Conservation (phyloP, 805 yeast genomes). For the Kazachstania bromeliacearum region DNA sequence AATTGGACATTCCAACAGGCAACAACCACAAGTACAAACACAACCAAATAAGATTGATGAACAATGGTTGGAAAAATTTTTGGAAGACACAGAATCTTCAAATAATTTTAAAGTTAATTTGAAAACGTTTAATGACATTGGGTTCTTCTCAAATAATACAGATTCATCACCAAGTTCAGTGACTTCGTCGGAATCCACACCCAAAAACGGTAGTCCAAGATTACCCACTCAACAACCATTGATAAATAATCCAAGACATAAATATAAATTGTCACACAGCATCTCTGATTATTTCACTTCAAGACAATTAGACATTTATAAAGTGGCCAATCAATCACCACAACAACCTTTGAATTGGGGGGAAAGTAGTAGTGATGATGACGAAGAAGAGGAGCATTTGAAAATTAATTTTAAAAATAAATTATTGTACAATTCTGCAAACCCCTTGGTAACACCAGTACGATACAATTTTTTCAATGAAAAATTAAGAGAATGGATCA, state of each 20-base stretch:
- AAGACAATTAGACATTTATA: conserved; percentile 54
- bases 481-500: conserved; percentile 44
- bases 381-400: conserved; percentile 1
- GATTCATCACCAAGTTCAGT: conserved; percentile 2
- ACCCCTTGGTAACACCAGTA: no score
- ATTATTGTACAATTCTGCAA: neutral
- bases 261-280: conserved; percentile 29
- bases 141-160: conserved; percentile 31
- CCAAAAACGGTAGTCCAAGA: neutral
- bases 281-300: conserved; percentile 52
- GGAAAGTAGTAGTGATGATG: neutral
- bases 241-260: neutral
- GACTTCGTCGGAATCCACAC: neutral
- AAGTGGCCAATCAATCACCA: neutral
- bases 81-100: neutral
- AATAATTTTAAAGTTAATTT: conserved; percentile 8
- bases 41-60: conserved; percentile 1
- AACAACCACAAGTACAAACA: neutral
- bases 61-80: conserved; percentile 10
- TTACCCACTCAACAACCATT: no score
- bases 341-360: neutral
- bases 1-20: neutral
- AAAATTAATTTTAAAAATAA: conserved; percentile 4
- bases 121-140: conserved; percentile 45
- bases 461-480: conserved; percentile 41